phyloP scores from a whole-genome alignment of 352 stramenopile species.

The Globisporangium cederbergense region DNA sequence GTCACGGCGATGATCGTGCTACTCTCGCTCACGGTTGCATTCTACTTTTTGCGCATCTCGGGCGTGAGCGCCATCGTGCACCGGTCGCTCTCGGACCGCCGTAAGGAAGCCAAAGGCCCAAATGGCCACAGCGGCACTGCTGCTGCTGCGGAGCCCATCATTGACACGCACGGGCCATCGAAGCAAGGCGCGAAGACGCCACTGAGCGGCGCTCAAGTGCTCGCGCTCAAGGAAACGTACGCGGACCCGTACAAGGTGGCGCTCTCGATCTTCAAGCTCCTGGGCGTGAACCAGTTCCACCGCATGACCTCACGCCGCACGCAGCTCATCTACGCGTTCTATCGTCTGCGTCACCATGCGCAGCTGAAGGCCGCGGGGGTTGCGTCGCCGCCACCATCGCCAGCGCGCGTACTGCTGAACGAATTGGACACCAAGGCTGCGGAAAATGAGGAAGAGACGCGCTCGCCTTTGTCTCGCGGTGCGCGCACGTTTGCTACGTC shows the following conservation, averaged over 20 bases:
- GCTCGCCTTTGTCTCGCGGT: not conserved
- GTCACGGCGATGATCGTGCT: constrained; percentile 63
- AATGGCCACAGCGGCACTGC: not conserved
- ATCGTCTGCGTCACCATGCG: constrained; percentile 48
- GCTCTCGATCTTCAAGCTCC: constrained; percentile 65
- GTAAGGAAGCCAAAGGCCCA: not conserved
- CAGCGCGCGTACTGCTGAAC: not conserved
- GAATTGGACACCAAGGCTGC: not conserved
- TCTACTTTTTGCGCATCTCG: constrained; percentile 56
- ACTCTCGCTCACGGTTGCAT: constrained; percentile 33
- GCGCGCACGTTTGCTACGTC: not conserved
- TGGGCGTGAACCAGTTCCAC: constrained; percentile 67
- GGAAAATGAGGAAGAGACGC: not conserved
- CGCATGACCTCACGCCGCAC: constrained; percentile 58
- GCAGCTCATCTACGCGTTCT: constrained; percentile 61
- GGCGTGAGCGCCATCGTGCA: constrained; percentile 38
- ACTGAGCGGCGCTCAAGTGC: constrained; percentile 37
- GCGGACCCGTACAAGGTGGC: constrained; percentile 77
- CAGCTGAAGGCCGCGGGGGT: constrained; percentile 14
- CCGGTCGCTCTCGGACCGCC: constrained; percentile 26
- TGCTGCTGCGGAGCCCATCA: not conserved
- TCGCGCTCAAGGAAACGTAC: constrained; percentile 38
- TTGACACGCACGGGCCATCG: constrained; percentile 3
- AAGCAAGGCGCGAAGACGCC: constrained; percentile 20
- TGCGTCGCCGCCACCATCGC: not conserved